Base-by-base conservation (phyloP, 352 stramenopile species). In the Phytophthora ohioensis region DNA sequence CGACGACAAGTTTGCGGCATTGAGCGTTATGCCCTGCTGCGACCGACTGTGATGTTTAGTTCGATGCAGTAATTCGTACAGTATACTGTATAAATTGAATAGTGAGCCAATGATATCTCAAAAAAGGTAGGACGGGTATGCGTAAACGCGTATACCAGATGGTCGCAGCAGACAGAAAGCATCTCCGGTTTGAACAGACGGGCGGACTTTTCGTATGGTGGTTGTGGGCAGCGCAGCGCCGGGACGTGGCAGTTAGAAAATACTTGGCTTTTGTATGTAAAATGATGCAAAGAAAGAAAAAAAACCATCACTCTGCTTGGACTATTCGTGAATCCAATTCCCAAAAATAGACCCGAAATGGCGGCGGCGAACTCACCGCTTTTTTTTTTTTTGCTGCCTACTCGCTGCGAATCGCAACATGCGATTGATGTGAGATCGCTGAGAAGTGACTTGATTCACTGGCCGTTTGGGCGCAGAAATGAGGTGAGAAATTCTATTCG, bases 1-100 rank as follows among this genome's bases (percentile, higher is more conserved):
- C 64, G 58, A 73, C 69, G 58, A 68, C 59, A 71, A 65, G 70
- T 57, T 63, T 67, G 69, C 56, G 69, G 49, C 57, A 71, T 52
- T 67, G 70, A 62, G 70, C 42, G 46, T 49, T 27, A 36, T 43
- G 43, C 34, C 32, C 62, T 75, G 21, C 41, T 60, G 48, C 45
- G 32, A 15, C 56, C 34, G 49, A 66, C 47, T 15, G 2, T 7
- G 13, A 10, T 3, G 31, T 57, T 21, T 35, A 15, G 3, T 34
- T 36, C 13, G 41, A 32, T 36, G 45, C 31, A 13, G 3, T 8
- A 47, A 21, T 34, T 15, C 36, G 35, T 47, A 27, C 3, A 32
- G 5, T 35, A 35, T 46, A 36, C 3, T 11, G 39, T 43, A 42
- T 10, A 47, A 39, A 34, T 59, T 12, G 11, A 41, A 32, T 52